Evolutionary conservation across 2,329 filamentous ascomycete species (phyloP).

Genomic region (Leptoxyphium fumago): DNA sequence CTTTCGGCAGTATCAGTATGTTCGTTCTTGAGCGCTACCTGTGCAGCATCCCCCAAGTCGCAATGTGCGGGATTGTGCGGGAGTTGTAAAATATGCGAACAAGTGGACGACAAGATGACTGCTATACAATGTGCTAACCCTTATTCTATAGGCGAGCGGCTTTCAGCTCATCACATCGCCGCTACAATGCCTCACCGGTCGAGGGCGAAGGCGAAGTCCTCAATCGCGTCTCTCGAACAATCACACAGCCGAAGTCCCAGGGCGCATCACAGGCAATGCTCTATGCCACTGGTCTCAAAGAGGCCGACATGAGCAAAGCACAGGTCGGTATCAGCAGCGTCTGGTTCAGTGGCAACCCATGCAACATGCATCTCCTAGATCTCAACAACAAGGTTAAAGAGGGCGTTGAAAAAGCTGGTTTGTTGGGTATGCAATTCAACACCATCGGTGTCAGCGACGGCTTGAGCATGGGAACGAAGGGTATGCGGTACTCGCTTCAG

Average conservation of each 20-base stretch:
- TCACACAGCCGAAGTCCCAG: slow-evolving; percentile 96
- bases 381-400: slow-evolving; percentile 66
- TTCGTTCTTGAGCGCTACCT: not conserved
- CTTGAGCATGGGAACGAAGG: slow-evolving; percentile 95
- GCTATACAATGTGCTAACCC: no score
- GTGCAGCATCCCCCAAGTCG: no score
- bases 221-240: slow-evolving; percentile 70
- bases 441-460: slow-evolving; percentile 95
- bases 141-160: not conserved
- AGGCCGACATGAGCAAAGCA: slow-evolving; percentile 84
- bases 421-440: slow-evolving; percentile 96
- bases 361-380: slow-evolving; percentile 96
- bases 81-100: no score
- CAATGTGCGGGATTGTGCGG: no score
- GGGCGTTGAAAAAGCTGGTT: slow-evolving; percentile 54
- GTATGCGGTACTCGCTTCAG: slow-evolving; percentile 75
- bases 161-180: slow-evolving; percentile 8
- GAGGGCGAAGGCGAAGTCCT: slow-evolving; percentile 29
- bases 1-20: not conserved
- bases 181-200: slow-evolving; percentile 10
- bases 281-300: slow-evolving; percentile 79
- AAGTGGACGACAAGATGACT: no score
- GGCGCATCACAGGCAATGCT: slow-evolving; percentile 98
- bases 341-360: slow-evolving; percentile 96
- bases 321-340: slow-evolving; percentile 97